A percentile compares a stretch with the other conserved stretches of the same genome.
phyloP scores from a whole-genome alignment of 2,329 filamentous ascomycete genomes.

The Emmonsia crescens region DNA sequence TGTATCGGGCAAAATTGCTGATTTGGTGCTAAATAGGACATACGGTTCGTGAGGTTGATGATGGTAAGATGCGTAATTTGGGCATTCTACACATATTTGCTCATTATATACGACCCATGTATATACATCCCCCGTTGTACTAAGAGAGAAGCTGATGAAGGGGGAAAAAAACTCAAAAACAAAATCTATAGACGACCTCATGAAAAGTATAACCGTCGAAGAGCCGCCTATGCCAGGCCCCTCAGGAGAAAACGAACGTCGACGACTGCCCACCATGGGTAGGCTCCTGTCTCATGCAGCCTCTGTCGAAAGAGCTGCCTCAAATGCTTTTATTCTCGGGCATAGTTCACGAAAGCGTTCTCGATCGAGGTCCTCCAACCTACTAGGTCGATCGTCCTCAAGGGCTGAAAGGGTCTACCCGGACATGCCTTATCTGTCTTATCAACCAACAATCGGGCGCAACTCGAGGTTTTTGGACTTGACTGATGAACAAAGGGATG shows the following conservation, averaged over 20 bases:
- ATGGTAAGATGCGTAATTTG: constrained; percentile 2
- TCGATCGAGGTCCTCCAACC: constrained; percentile 1
- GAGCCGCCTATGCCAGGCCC: constrained; percentile 4
- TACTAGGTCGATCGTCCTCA: constrained; percentile 6
- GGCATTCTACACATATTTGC: not conserved
- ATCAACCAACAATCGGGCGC: constrained; percentile 35
- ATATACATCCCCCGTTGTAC: not conserved
- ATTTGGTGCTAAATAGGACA: constrained; percentile 13
- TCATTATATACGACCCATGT: not conserved
- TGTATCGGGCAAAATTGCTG: constrained; percentile 1
- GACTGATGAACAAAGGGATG: constrained; percentile 32
- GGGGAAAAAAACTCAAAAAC: not conserved
- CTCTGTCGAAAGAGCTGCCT: constrained; percentile 29
- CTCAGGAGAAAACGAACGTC: not conserved
- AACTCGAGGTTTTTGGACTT: constrained; percentile 40
- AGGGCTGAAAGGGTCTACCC: constrained; percentile 14
- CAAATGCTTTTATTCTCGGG: constrained; percentile 34
- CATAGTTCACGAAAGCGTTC: constrained; percentile 8
- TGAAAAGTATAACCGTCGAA: constrained; percentile 10
- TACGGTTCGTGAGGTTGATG: constrained; percentile 19
- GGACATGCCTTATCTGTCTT: constrained; percentile 33
- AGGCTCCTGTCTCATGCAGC: constrained; percentile 17
- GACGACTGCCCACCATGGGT: not conserved
- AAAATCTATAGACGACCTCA: constrained; percentile 6
- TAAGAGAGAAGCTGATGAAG: not conserved